A percentile compares a stretch with the other conserved stretches of the same genome.
These are phyloP conservation scores for Pseudomonodictys pantanalensis DNA, from an alignment of 495 filamentous ascomycete species.

Conservation along the genomic window DNA sequence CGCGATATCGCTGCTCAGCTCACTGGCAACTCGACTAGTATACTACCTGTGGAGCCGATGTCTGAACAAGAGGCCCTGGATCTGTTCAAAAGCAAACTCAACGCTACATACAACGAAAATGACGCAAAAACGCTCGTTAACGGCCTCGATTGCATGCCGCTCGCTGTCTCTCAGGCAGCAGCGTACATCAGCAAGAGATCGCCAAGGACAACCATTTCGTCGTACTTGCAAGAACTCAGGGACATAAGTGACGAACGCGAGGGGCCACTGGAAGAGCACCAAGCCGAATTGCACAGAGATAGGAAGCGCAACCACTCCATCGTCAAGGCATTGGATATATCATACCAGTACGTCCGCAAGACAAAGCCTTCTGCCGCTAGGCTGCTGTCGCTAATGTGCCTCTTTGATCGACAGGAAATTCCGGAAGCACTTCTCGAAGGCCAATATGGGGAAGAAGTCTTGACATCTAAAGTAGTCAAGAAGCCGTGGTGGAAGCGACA, in stretches of 20 bases:
- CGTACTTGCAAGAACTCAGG: background rate
- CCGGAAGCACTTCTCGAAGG: conserved; percentile 12
- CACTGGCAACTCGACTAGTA: conserved; percentile 33
- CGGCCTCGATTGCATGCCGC: conserved; percentile 9
- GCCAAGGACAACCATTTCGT: background rate
- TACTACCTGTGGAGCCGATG: conserved; percentile 44
- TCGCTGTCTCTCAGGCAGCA: conserved; percentile 10
- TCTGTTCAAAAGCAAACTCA: conserved; percentile 45
- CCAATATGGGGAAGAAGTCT: background rate
- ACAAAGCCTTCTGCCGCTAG: conserved; percentile 18
- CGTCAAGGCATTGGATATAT: conserved; percentile 44
- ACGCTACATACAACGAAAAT: conserved; percentile 7
- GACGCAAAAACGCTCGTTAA: background rate
- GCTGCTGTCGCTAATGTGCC: conserved; percentile 20
- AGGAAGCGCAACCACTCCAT: conserved; percentile 38
- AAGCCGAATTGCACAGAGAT: background rate
- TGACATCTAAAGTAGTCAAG: background rate
- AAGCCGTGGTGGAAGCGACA: background rate
- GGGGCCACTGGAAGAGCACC: background rate
- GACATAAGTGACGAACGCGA: background rate
- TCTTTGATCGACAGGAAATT: conserved; percentile 19
- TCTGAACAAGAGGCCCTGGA: conserved; percentile 31
- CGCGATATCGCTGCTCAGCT: conserved; percentile 24
- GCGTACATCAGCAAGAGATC: conserved; percentile 1
- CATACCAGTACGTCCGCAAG: conserved; percentile 44